These are phyloP conservation scores for Neurospora tetraspora DNA, from an alignment of 495 filamentous ascomycete species.

Conservation along the genomic window DNA sequence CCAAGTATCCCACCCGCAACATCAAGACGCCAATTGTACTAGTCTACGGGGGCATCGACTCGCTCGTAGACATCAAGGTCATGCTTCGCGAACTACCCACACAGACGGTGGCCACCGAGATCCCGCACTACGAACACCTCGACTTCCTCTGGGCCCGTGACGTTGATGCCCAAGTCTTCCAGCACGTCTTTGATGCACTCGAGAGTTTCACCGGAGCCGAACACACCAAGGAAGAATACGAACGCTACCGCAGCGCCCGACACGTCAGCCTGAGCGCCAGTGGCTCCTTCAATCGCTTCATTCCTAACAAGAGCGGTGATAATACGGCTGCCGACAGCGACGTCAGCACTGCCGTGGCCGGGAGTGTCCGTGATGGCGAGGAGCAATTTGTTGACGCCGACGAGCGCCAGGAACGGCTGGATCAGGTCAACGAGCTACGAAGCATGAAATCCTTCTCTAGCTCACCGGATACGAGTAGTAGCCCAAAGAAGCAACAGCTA, in stretches of 20 bases:
- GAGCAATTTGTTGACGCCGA: neutral
- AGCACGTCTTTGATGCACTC: slow-evolving; percentile 79
- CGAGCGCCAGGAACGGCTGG: neutral
- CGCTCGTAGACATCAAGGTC: slow-evolving; percentile 84
- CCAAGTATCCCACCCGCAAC: slow-evolving; percentile 90
- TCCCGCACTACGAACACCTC: slow-evolving; percentile 88
- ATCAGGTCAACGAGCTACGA: neutral
- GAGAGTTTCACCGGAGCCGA: slow-evolving; percentile 49
- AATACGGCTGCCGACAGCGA: slow-evolving; percentile 19
- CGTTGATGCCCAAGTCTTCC: slow-evolving; percentile 75
- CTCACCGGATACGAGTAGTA: neutral
- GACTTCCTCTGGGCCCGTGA: slow-evolving; percentile 95
- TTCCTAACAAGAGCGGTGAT: slow-evolving; percentile 8
- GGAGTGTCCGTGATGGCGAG: slow-evolving; percentile 6
- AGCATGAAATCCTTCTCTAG: neutral
- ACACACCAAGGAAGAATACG: slow-evolving; percentile 43
- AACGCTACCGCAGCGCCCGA: slow-evolving; percentile 31
- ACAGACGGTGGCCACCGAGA: slow-evolving; percentile 72
- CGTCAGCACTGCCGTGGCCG: slow-evolving; percentile 22
- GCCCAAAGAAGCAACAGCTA: neutral
- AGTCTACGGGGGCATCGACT: slow-evolving; percentile 87
- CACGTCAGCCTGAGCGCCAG: slow-evolving; percentile 23
- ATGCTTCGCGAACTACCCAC: slow-evolving; percentile 82
- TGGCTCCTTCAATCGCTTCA: slow-evolving; percentile 17
- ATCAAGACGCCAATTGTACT: slow-evolving; percentile 94